Percentiles rank a stretch among this genome's conserved stretches.
These are phyloP conservation scores for Mucor ambiguus DNA, from an alignment of 371 early-diverging fungal genomes.

Conservation along the genomic window DNA sequence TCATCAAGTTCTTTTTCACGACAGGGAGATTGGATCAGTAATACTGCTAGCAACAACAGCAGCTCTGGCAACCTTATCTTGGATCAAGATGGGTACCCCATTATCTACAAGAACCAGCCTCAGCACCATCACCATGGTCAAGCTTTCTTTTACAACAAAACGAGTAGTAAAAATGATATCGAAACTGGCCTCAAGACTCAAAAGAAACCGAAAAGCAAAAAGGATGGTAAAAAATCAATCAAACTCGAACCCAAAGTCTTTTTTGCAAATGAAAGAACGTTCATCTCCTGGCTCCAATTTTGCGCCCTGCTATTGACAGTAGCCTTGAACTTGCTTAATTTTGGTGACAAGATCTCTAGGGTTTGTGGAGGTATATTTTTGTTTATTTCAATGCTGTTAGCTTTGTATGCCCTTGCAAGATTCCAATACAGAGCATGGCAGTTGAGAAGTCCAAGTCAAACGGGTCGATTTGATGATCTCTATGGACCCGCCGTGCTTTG, in stretches of 20 bases:
- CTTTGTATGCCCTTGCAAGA: slow-evolving; percentile 86
- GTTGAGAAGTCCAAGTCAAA: slow-evolving; percentile 33
- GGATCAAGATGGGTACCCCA: not conserved
- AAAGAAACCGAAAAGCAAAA: not conserved
- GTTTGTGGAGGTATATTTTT: slow-evolving; percentile 80
- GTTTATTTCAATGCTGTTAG: slow-evolving; percentile 72
- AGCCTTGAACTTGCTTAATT: slow-evolving; percentile 82
- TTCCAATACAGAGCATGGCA: slow-evolving; percentile 86
- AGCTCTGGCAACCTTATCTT: not conserved
- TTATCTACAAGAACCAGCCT: not conserved
- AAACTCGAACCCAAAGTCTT: slow-evolving; percentile 99
- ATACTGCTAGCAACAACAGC: not conserved
- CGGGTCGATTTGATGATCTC: slow-evolving; percentile 60
- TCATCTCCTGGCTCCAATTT: slow-evolving; percentile 90
- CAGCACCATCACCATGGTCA: not conserved
- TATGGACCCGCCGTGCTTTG: slow-evolving; percentile 75
- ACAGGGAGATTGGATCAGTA: not conserved
- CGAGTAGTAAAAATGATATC: not conserved
- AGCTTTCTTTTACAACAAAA: not conserved
- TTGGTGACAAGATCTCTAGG: slow-evolving; percentile 74
- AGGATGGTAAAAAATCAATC: slow-evolving; percentile 21
- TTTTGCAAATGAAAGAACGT: slow-evolving; percentile 99
- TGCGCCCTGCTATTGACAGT: slow-evolving; percentile 77
- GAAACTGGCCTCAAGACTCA: not conserved
- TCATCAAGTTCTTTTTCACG: not conserved